Percentiles rank a stretch among this genome's conserved stretches.
These are phyloP conservation scores for Abrus precatorius DNA, from an alignment of 306 rosid genomes.

Conservation along the genomic window DNA sequence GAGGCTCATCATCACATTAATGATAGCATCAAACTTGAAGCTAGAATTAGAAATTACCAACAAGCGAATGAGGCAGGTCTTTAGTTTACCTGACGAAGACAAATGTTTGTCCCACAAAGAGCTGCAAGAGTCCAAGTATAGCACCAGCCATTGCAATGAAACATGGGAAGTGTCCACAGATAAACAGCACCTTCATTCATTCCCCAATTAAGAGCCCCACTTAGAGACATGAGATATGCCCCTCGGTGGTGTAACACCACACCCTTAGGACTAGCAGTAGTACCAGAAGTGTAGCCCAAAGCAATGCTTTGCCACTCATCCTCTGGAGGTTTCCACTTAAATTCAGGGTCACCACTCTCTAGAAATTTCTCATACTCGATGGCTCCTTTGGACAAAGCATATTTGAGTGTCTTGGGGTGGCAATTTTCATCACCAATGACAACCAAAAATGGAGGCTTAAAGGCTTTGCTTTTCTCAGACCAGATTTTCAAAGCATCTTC, in stretches of 20 bases:
- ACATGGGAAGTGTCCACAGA: slow-evolving; percentile 94
- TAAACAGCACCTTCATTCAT: slow-evolving; percentile 82
- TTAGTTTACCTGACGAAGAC: not conserved
- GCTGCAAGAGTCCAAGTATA: slow-evolving; percentile 67
- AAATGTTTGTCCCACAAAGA: slow-evolving; percentile 24
- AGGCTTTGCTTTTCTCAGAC: slow-evolving; percentile 58
- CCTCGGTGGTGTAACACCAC: slow-evolving; percentile 88
- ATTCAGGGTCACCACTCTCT: slow-evolving; percentile 75
- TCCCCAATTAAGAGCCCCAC: slow-evolving; percentile 71
- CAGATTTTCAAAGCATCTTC: slow-evolving; percentile 63
- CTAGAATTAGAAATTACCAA: not conserved
- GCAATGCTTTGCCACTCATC: slow-evolving; percentile 96
- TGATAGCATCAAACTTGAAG: not conserved
- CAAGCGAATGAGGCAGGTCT: not conserved
- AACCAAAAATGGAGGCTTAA: slow-evolving; percentile 66
- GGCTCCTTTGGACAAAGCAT: slow-evolving; percentile 24
- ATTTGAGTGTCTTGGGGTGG: slow-evolving; percentile 44
- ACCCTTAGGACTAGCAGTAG: slow-evolving; percentile 91
- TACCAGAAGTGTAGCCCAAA: slow-evolving; percentile 87
- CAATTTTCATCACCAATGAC: slow-evolving; percentile 77
- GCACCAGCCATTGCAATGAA: slow-evolving; percentile 97
- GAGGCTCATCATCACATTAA: not conserved
- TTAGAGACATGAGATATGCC: slow-evolving; percentile 62
- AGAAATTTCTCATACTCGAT: slow-evolving; percentile 57
- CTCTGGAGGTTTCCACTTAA: slow-evolving; percentile 76